Evolutionary conservation across 2,329 filamentous ascomycete species (phyloP).

Genomic region (Penicillium sp.): DNA sequence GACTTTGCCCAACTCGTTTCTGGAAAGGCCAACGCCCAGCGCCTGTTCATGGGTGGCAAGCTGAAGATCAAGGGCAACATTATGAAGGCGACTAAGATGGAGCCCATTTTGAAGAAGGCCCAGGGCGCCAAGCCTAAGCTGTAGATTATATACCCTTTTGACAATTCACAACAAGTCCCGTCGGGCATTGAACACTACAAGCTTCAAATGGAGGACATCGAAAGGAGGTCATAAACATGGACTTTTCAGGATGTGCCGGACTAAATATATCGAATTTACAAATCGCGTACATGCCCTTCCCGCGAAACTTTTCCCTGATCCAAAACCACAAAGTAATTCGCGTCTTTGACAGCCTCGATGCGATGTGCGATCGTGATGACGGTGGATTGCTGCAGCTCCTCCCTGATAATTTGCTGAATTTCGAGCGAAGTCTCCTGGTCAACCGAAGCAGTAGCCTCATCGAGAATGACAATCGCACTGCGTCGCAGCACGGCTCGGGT

Average conservation of each 20-base stretch:
- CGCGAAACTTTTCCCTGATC: constrained; percentile 51
- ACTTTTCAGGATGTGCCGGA: neutral
- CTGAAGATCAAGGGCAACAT: constrained; percentile 97
- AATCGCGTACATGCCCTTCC: constrained; percentile 31
- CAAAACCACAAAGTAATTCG: constrained; percentile 57
- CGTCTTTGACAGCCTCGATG: constrained; percentile 61
- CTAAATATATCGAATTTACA: constrained; percentile 6
- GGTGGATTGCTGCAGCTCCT: constrained; percentile 47
- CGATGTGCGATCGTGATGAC: constrained; percentile 68
- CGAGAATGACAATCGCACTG: constrained; percentile 64
- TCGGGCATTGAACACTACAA: neutral
- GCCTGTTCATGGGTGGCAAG: constrained; percentile 96
- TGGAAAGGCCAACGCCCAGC: constrained; percentile 92
- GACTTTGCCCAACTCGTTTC: constrained; percentile 82
- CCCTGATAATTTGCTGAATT: constrained; percentile 39
- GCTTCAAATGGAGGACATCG: no score
- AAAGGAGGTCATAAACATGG: neutral
- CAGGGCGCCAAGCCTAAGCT: constrained; percentile 76
- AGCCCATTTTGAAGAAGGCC: constrained; percentile 87
- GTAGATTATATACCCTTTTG: constrained; percentile 50
- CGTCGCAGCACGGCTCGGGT: constrained; percentile 62
- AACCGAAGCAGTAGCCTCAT: constrained; percentile 67
- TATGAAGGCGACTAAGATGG: constrained; percentile 97
- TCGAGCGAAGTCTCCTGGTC: constrained; percentile 62
- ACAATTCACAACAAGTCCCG: constrained; percentile 8